Conservation (phyloP, 805 yeast species). For the Peterozyma xylosa region DNA sequence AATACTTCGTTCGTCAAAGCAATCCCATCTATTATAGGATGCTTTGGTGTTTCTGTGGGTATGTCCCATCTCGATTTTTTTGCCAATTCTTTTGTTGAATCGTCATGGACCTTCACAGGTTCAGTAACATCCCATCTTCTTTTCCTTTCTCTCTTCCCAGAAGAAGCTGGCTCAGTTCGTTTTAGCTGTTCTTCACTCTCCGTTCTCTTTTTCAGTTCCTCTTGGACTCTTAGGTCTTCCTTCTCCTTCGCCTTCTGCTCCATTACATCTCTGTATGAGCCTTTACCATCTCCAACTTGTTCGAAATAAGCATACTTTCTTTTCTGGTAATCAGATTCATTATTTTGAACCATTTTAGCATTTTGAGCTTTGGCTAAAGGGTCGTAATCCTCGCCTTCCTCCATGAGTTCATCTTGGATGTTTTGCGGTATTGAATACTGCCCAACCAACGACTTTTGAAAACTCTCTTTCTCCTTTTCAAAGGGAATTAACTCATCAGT, state of each 20-base stretch:
- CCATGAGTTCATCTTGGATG: constrained; percentile 9
- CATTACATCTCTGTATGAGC: constrained; percentile 35
- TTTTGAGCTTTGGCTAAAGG: constrained; percentile 16
- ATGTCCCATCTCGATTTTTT: constrained; percentile 22
- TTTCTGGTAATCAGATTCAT: constrained; percentile 42
- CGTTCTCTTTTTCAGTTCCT: constrained; percentile 6
- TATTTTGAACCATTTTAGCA: constrained; percentile 20
- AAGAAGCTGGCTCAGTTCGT: constrained; percentile 14
- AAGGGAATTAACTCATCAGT: constrained; percentile 4
- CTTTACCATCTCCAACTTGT: constrained; percentile 8
- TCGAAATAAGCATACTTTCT: constrained; percentile 18
- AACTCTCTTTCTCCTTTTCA: constrained; percentile 4
- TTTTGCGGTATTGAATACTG: constrained; percentile 12
- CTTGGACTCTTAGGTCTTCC: constrained; percentile 14
- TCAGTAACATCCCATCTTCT: constrained; percentile 40
- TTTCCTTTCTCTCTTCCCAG: constrained; percentile 15
- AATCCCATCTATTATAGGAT: constrained; percentile 23
- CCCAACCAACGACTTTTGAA: constrained; percentile 2
- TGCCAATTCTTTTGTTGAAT: constrained; percentile 15
- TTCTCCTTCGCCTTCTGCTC: constrained; percentile 16
- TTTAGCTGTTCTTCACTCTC: background rate
- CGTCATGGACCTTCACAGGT: constrained; percentile 11
- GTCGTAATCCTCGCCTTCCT: constrained; percentile 16
- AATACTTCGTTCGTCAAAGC: constrained; percentile 38
- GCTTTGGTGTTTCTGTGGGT: constrained; percentile 1